Conservation (phyloP, 495 filamentous ascomycete genomes). For the Thermochaetoides thermophila region DNA sequence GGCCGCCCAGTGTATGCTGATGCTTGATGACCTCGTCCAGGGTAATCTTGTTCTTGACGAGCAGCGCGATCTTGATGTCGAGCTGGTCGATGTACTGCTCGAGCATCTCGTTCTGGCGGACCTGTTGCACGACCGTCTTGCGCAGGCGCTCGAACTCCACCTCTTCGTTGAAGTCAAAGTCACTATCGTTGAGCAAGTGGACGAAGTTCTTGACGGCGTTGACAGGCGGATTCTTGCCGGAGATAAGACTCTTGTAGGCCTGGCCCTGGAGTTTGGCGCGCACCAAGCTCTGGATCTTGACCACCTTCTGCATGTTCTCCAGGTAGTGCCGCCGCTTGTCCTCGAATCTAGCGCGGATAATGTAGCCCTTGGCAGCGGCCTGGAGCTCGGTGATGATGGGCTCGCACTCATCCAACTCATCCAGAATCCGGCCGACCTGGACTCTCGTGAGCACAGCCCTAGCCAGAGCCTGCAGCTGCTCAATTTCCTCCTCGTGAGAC, state of each 20-base stretch:
- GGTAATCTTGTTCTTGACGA: conserved; percentile 99
- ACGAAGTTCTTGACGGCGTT: conserved; percentile 95
- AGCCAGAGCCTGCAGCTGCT: conserved; percentile 54
- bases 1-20: conserved; percentile 90
- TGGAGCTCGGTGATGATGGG: conserved; percentile 60
- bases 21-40: conserved; percentile 95
- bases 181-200: conserved; percentile 92
- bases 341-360: conserved; percentile 60
- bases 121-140: conserved; percentile 91
- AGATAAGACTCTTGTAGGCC: conserved; percentile 90
- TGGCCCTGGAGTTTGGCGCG: conserved; percentile 87
- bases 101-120: conserved; percentile 89
- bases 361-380: conserved; percentile 51
- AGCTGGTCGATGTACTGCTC: conserved; percentile 97
- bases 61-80: conserved; percentile 94
- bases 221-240: conserved; percentile 93
- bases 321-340: conserved; percentile 80
- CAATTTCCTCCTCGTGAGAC: conserved; percentile 40
- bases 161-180: conserved; percentile 98
- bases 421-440: conserved; percentile 52
- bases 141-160: conserved; percentile 86
- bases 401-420: conserved; percentile 68
- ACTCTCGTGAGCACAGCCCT: conserved; percentile 67
- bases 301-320: conserved; percentile 96
- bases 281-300: conserved; percentile 96